These are phyloP conservation scores for Coemansia sp. DNA, from an alignment of 192 early-diverging fungal species.

Conservation along the genomic window DNA sequence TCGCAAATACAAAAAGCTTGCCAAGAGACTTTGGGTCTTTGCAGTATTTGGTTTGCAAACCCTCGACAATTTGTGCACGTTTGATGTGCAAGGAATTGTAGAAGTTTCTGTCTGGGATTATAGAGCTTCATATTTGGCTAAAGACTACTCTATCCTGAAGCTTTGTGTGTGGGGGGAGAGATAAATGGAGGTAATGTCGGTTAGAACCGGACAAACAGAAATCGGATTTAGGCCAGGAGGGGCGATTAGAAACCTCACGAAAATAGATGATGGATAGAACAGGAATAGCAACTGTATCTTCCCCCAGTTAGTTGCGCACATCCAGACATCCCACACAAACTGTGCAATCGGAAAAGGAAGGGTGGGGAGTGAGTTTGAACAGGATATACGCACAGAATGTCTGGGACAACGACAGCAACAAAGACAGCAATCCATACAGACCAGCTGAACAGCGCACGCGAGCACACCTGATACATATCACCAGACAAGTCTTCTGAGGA, in stretches of 20 bases:
- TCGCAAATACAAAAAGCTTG: background rate
- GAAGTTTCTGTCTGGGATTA: background rate
- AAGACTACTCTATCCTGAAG: background rate
- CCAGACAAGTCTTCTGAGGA: background rate
- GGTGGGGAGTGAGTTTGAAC: background rate
- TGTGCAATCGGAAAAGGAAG: background rate
- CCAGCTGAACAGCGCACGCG: background rate
- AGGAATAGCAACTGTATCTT: background rate
- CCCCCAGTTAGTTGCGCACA: too few relatives aligned
- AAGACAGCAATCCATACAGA: background rate
- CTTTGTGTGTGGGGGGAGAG: background rate
- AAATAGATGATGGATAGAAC: background rate
- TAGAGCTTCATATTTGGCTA: background rate
- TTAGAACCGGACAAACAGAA: background rate
- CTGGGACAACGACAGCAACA: background rate
- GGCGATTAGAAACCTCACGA: background rate
- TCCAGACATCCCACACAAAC: too few relatives aligned
- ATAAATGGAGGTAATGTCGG: background rate
- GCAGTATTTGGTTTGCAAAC: background rate
- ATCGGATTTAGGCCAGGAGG: background rate
- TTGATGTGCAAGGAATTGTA: background rate
- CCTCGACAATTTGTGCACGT: background rate
- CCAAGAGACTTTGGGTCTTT: slow-evolving; percentile 1
- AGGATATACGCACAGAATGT: background rate
- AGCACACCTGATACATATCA: background rate